phyloP scores from a whole-genome alignment of 106 monocot genomes.

The Posidonia australis region DNA sequence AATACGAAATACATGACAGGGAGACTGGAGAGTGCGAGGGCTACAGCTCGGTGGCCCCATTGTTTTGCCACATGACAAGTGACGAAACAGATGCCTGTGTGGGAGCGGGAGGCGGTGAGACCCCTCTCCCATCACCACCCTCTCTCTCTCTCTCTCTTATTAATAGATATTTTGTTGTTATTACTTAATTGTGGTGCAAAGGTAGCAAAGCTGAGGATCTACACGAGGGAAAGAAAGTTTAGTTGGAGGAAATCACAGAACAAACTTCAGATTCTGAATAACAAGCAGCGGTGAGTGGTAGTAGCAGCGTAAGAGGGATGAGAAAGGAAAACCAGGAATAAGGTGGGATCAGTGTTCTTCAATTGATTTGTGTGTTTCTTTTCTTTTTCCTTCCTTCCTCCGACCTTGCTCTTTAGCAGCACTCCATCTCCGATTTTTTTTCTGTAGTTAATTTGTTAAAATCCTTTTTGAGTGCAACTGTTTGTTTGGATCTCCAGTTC shows the following conservation, averaged over 20 bases:
- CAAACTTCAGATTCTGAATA: neutral
- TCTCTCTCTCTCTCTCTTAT: neutral
- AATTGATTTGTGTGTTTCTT: neutral
- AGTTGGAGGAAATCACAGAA: constrained; percentile 1
- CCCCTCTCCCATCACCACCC: neutral
- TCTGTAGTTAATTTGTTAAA: too few species aligned
- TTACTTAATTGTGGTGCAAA: neutral
- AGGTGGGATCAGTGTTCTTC: neutral
- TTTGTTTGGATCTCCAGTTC: constrained; percentile 53
- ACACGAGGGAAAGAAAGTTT: constrained; percentile 4
- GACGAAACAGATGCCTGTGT: constrained; percentile 31
- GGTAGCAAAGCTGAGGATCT: neutral
- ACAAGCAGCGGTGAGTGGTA: neutral
- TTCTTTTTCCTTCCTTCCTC: neutral
- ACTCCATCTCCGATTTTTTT: neutral
- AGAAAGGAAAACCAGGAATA: neutral
- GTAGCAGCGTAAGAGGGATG: neutral
- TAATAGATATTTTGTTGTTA: neutral
- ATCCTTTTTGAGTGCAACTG: constrained; percentile 37
- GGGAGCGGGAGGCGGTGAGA: neutral
- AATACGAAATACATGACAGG: neutral
- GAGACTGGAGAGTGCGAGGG: constrained; percentile 14
- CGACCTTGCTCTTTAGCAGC: neutral
- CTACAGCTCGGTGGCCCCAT: constrained; percentile 49
- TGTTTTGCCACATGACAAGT: constrained; percentile 15